Base-by-base conservation (phyloP, 202 grass and related monocot species). In the Schoenoplectus triqueter region DNA sequence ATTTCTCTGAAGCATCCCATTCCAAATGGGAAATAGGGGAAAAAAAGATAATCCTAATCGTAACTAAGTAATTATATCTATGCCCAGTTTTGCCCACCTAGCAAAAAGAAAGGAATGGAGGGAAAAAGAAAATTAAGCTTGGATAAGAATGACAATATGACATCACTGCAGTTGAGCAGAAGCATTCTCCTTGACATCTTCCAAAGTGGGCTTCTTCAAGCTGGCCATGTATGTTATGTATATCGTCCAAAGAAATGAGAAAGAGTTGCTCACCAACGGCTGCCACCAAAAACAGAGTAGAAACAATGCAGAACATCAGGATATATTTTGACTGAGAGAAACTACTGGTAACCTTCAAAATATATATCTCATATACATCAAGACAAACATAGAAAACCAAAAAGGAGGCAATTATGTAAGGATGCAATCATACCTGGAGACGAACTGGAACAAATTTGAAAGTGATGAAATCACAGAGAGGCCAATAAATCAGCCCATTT, bases 161-260 rank as follows among this genome's bases (percentile, higher is more conserved):
- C 11, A 17, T 78, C 74, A 78, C 21, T 78, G 54, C 6, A 78
- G 13, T 70, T 83, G 48, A 69, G 66, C 64, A 55, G 39, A 41
- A 55, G 47, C 44, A 83, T 87, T 6, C 11, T 75, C 66, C 77
- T 31, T 80, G 54, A 85, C 73, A 71, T 87, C 82, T 80, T 95
- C 73, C 21, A 94, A 80, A 80, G 77, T 84, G 63, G 91, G 81
- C 85, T 92, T 99, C 84, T 90, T 89, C 83, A 99, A 92, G 84
- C 90, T 88, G 17, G 96, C 96, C 96, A 99, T 95, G 78, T 99
- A 99, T 87, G 96, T 95, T 76, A 99, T 90, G 80, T 95, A 99
- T 84, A 99, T 92, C 50, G 90, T 99, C 91, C 96, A 99, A 88
- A 99, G 90, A 88, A 99, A 99, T 0, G 96, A 67, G 66, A 99